phyloP scores from a whole-genome alignment of 1,139 yeast species.

The Yamadazyma diddensiae region DNA sequence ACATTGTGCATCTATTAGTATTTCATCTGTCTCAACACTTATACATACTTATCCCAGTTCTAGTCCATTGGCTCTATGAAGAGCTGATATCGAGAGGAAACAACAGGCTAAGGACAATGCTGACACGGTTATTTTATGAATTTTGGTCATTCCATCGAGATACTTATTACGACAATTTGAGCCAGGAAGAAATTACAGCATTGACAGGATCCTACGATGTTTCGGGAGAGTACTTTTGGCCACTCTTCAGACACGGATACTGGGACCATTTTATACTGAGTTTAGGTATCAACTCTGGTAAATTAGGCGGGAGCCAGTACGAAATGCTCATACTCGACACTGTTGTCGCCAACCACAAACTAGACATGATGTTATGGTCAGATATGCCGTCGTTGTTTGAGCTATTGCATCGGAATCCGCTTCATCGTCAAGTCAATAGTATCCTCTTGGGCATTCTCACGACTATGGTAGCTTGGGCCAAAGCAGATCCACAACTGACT shows the following conservation, averaged over 20 bases:
- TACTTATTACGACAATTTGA: slow-evolving; percentile 17
- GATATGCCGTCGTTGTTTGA: slow-evolving; percentile 2
- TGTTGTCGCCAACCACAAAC: slow-evolving; percentile 5
- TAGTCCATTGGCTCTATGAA: slow-evolving; percentile 39
- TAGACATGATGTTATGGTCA: slow-evolving; percentile 2
- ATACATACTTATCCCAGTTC: slow-evolving; percentile 31
- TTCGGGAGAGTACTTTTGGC: slow-evolving; percentile 25
- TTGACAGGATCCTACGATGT: slow-evolving; percentile 18
- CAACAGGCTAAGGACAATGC: slow-evolving; percentile 6
- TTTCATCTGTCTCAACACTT: slow-evolving; percentile 32
- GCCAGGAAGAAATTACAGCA: slow-evolving; percentile 15
- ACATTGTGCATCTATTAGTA: slow-evolving; percentile 31
- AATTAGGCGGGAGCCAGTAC: slow-evolving; percentile 10
- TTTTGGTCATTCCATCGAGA: slow-evolving; percentile 25
- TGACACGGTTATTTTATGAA: slow-evolving; percentile 21
- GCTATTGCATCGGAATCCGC: slow-evolving; percentile 14
- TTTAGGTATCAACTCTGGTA: slow-evolving; percentile 10
- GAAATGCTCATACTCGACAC: slow-evolving; percentile 10
- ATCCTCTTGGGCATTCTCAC: slow-evolving; percentile 22
- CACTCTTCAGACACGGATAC: slow-evolving; percentile 24
- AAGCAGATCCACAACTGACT: slow-evolving; percentile 2
- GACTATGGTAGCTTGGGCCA: slow-evolving; percentile 10
- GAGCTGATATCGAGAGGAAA: slow-evolving; percentile 13
- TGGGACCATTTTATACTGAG: slow-evolving; percentile 27
- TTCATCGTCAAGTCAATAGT: slow-evolving; percentile 23